These are phyloP conservation scores for Venturia pyrina DNA, from an alignment of 2,329 filamentous ascomycete species.

Conservation along the genomic window DNA sequence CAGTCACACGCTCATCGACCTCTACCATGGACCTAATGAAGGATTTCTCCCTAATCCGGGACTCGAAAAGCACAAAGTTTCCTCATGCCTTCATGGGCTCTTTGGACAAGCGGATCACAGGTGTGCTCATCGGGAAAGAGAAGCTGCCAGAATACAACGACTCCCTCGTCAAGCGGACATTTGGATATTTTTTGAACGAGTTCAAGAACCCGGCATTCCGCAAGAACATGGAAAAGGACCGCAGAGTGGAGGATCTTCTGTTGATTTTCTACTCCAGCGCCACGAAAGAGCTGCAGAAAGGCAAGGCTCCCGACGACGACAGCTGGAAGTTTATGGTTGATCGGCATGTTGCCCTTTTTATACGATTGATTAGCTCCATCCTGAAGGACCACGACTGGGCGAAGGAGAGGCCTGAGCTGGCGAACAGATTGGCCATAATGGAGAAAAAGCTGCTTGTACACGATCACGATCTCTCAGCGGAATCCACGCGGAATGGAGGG, in stretches of 20 bases:
- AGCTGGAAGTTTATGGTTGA: constrained; percentile 88
- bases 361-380: constrained; percentile 71
- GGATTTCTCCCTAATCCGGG: constrained; percentile 63
- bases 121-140: constrained; percentile 73
- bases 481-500: constrained; percentile 45
- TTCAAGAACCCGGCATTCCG: constrained; percentile 83
- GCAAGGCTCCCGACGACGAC: constrained; percentile 68
- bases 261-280: constrained; percentile 95
- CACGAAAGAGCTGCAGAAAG: constrained; percentile 78
- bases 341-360: constrained; percentile 87
- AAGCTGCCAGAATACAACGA: constrained; percentile 82
- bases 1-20: constrained; percentile 58
- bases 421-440: constrained; percentile 65
- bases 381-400: constrained; percentile 77
- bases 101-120: constrained; percentile 68
- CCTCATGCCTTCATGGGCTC: constrained; percentile 62
- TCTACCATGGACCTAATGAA: constrained; percentile 75
- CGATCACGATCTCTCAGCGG: constrained; percentile 74
- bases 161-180: constrained; percentile 81
- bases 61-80: constrained; percentile 60
- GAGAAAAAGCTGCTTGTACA: constrained; percentile 92
- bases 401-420: constrained; percentile 75
- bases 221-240: constrained; percentile 87
- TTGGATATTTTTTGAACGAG: constrained; percentile 87
- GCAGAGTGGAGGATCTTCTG: constrained; percentile 82